Percentiles rank a stretch among this genome's conserved stretches.
Conservation (phyloP, 495 filamentous ascomycete species). For the Aspergillus sparsus region DNA sequence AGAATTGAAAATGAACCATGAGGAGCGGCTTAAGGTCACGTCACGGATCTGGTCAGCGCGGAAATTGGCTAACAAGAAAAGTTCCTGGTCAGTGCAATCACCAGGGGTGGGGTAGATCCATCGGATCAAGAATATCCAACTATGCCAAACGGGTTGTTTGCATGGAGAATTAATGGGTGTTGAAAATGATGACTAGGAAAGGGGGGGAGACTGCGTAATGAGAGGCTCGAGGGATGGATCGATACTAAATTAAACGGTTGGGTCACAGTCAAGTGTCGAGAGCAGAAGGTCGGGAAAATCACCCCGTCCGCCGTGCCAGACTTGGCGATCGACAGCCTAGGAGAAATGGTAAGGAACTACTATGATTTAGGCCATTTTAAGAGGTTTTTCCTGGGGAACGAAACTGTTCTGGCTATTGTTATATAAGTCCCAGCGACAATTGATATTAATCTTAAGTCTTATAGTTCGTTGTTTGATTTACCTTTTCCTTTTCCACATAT, state of each 20-base stretch:
- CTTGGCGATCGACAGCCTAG: conserved; percentile 22
- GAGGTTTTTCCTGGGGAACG: background rate
- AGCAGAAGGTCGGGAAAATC: conserved; percentile 21
- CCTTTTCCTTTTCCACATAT: conserved; percentile 4
- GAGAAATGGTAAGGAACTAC: background rate
- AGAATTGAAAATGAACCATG: conserved; percentile 7
- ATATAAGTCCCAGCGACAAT: background rate
- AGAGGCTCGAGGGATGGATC: conserved; percentile 14
- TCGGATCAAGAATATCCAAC: conserved; percentile 14
- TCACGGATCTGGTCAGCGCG: conserved; percentile 8
- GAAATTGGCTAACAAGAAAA: conserved; percentile 11
- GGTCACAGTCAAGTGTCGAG: conserved; percentile 9
- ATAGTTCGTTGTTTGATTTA: background rate
- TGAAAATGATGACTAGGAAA: conserved; percentile 9
- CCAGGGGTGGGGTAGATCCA: conserved; percentile 24
- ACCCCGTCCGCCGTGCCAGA: conserved; percentile 18
- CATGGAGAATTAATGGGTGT: conserved; percentile 8
- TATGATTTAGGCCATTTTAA: background rate
- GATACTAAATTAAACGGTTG: conserved; percentile 5
- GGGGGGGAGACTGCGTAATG: background rate
- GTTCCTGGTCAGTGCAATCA: conserved; percentile 15
- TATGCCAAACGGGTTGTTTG: conserved; percentile 11
- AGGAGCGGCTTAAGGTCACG: conserved; percentile 15
- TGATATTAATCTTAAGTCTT: background rate
- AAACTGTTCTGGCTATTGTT: background rate